Evolutionary conservation across 768 basidiomycete species (phyloP).

Genomic region (Xerocomellus amylosporus): DNA sequence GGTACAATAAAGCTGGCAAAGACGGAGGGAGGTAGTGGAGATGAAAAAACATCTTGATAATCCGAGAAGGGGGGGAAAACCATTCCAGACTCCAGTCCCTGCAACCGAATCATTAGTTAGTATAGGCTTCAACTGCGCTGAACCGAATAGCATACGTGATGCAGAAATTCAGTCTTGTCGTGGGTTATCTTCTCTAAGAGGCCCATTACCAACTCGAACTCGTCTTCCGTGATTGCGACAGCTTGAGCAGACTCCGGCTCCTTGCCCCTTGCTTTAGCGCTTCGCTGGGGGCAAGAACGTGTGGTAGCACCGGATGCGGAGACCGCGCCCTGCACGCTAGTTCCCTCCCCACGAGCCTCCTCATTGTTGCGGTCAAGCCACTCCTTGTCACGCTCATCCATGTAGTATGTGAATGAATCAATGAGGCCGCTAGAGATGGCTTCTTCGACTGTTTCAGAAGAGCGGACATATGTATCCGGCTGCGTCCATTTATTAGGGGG

Average conservation of each 20-base stretch:
- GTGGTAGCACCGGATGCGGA: slow-evolving; percentile 49
- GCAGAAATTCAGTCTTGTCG: slow-evolving; percentile 84
- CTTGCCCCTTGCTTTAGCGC: slow-evolving; percentile 81
- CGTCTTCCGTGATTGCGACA: slow-evolving; percentile 78
- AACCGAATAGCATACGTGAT: slow-evolving; percentile 60
- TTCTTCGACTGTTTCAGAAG: slow-evolving; percentile 86
- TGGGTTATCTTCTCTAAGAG: slow-evolving; percentile 90
- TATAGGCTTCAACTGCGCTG: not conserved
- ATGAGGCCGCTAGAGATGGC: slow-evolving; percentile 55
- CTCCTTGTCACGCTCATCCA: slow-evolving; percentile 94
- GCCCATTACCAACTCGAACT: slow-evolving; percentile 95
- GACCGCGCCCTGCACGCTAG: slow-evolving; percentile 70
- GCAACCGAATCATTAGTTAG: slow-evolving; percentile 2
- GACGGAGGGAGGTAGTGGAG: slow-evolving; percentile 53
- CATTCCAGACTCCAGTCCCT: slow-evolving; percentile 67
- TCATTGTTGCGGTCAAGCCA: slow-evolving; percentile 95
- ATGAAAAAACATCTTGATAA: slow-evolving; percentile 67
- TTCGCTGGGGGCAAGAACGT: slow-evolving; percentile 54
- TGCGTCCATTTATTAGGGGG: slow-evolving; percentile 68
- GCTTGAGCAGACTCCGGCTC: slow-evolving; percentile 68
- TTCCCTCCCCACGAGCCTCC: slow-evolving; percentile 80
- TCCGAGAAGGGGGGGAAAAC: slow-evolving; percentile 69
- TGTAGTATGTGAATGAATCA: slow-evolving; percentile 81
- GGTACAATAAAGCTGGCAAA: slow-evolving; percentile 73
- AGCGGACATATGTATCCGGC: slow-evolving; percentile 72